Evolutionary conservation across 495 filamentous ascomycete genomes (phyloP), one percentile per base, ranked within the genome.

Genomic region (Aspergillus heteromorphus): DNA sequence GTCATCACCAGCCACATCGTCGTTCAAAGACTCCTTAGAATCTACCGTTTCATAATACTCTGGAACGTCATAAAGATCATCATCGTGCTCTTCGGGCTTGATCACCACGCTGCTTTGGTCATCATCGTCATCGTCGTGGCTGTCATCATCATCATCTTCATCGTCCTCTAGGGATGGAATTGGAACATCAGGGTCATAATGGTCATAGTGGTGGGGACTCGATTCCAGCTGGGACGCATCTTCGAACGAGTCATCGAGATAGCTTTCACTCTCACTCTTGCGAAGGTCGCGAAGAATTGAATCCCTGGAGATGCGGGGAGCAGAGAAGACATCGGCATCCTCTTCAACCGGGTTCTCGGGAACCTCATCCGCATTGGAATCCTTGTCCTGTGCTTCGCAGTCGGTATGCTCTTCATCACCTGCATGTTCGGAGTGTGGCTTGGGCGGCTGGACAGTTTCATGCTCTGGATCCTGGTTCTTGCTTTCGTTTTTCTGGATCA

Each of bases 231-330:
- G 82, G 0, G 79, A 83, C 50, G 82, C 85, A 50, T 78, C 79
- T 41, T 83, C 83, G 53, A 83, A 79, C n/a, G 83, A 82, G 45
- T 89, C 85, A 34, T 73, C 69, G 13, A 67, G 30, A 36, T 75
- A 74, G 51, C 68, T 66, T 45, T 84, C 80, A 52, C 68, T 66
- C 45, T 84, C 80, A 47, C 85, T 82, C 40, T 87, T 86, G 60
- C 92, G 91, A 19, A 97, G 85, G 53, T 91, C 91, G 14, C 90
- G 83, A 45, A 96, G 72, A 53, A 97, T 97, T 0, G 91, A 95
- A 64, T 97, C 93, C 18, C 93, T 81, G 30, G 93, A 97, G 62
- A 96, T 92, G 23, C 85, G 86, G 13, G 88, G 88, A 27, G 86
- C 81, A 14, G 67, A 66, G 41, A 71, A 71, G 7, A 65, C 40